Conservation (phyloP, 352 stramenopile genomes). For the Pythium biforme region DNA sequence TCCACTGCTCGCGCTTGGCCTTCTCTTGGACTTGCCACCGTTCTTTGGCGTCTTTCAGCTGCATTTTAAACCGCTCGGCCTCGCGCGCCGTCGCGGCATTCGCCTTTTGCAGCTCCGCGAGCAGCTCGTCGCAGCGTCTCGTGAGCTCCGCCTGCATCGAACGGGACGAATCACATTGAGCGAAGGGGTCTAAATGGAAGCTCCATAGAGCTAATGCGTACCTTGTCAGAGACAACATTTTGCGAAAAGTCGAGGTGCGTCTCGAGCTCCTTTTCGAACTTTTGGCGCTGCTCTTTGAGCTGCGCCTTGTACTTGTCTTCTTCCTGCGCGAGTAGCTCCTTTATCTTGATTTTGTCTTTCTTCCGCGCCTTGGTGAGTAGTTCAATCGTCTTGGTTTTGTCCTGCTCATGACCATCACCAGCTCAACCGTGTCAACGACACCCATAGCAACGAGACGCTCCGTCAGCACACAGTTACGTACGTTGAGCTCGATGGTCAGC, state of each 20-base stretch:
- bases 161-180: too few relatives aligned
- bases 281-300: conserved; percentile 55
- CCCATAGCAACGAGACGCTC: not conserved
- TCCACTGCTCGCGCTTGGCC: conserved; percentile 70
- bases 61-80: conserved; percentile 63
- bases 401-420: conserved; percentile 27
- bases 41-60: conserved; percentile 78
- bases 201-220: too few relatives aligned
- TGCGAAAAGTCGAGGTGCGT: conserved; percentile 82
- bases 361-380: conserved; percentile 70
- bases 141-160: conserved; percentile 44
- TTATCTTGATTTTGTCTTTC: conserved; percentile 71
- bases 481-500: conserved; percentile 76
- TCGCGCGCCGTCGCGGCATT: conserved; percentile 39
- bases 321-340: conserved; percentile 45
- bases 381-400: conserved; percentile 86
- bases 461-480: conserved; percentile 20
- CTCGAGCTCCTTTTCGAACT: conserved; percentile 74
- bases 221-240: conserved; percentile 73
- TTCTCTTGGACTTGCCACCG: conserved; percentile 73
- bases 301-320: conserved; percentile 52
- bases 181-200: too few relatives aligned
- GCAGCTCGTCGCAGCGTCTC: conserved; percentile 71
- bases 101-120: conserved; percentile 65
- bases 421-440: not conserved